These are phyloP conservation scores for Talaromyces sp. DNA, from an alignment of 2,329 filamentous ascomycete species.

Conservation along the genomic window DNA sequence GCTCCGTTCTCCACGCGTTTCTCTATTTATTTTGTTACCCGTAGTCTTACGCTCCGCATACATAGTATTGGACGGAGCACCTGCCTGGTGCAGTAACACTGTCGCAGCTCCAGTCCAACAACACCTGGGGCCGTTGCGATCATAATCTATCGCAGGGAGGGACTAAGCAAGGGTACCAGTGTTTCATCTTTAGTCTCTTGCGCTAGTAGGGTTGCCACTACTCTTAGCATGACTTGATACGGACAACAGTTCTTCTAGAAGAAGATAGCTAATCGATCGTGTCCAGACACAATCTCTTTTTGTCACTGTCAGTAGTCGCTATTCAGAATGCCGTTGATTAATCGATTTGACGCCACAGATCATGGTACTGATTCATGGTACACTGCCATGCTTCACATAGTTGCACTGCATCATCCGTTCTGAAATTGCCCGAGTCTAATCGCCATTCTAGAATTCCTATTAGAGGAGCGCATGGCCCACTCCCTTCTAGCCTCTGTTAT, in stretches of 20 bases:
- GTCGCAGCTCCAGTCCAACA: neutral
- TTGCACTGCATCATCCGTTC: neutral
- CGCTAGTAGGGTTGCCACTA: neutral
- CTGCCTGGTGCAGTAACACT: neutral
- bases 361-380: neutral
- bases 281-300: neutral
- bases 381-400: neutral
- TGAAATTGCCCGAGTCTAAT: neutral
- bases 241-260: neutral
- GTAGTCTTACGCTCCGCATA: neutral
- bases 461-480: slow-evolving; percentile 1
- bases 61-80: neutral
- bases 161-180: slow-evolving; percentile 21
- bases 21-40: slow-evolving; percentile 7
- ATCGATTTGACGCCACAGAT: neutral
- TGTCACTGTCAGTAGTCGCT: neutral
- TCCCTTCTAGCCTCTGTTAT: slow-evolving; percentile 1
- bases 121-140: neutral
- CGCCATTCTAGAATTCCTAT: neutral
- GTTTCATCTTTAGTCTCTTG: slow-evolving; percentile 23
- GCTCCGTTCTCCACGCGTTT: neutral
- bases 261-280: neutral
- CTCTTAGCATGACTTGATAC: neutral
- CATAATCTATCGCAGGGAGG: slow-evolving; percentile 4
- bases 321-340: neutral